Base-by-base conservation (phyloP, 2,329 filamentous ascomycete genomes). In the Dothideomycetidae sp. region DNA sequence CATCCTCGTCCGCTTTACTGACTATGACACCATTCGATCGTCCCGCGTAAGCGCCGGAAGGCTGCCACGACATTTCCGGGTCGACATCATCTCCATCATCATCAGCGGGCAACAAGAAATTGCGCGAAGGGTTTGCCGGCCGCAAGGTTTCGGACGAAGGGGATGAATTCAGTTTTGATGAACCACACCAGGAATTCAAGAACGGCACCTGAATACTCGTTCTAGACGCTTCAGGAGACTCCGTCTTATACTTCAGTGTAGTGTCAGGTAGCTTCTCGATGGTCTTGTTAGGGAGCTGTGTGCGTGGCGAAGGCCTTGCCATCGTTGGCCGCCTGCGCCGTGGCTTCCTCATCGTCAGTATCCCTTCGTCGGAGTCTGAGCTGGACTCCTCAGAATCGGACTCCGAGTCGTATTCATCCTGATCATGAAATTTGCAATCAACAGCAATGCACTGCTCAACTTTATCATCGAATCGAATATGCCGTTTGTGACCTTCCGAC, bases 401-500 rank as follows among this genome's bases (percentile, higher is more conserved):
- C 21, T 62, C 57, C 26, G 40, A 42, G n/a, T 42, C 41, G 14
- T 63, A 59, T 34, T 83, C 75, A 9, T 81, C 75, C 17, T 81
- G 75, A 33, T 86, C 79, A 15, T 78, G 78, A 45, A 81, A 75
- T 60, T 92, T 92, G 48, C 75, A 70, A 21, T 96, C 86, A 19
- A 98, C 74, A 5, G 90, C 90, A 46, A 94, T 94, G 55, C 86
- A 94, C 55, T 96, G 88, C 55, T 86, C 78, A 2, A 98, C 90
- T 60, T 88, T 81, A 53, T 94, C 82, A 53, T 94, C 90, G 58
- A 98, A 98, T 52, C 93, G 83, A 46, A 98, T 96, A 55, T 93
- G 88, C 43, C 78, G 85, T 51, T 75, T 72, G 50, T 80, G 78
- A 5, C 71, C 58, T 33, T 63, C 73, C 60, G 41, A 66, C 4